phyloP scores from a whole-genome alignment of 768 basidiomycete genomes.

The Guyanaporus albipodus region DNA sequence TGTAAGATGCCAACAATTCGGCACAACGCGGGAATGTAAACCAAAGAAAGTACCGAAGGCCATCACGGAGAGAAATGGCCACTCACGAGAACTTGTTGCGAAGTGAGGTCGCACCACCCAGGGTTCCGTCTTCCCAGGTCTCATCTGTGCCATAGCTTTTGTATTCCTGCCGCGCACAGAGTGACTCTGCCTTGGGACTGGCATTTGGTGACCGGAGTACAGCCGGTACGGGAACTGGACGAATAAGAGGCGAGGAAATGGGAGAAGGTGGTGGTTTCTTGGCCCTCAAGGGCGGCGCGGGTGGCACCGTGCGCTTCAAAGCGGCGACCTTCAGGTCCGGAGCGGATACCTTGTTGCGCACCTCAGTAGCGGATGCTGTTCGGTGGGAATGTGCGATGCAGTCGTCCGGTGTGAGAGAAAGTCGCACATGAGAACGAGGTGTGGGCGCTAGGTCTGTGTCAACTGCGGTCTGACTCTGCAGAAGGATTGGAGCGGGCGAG shows the following conservation, averaged over 20 bases:
- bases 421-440: conserved; percentile 42
- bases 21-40: background rate
- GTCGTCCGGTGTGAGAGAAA: conserved; percentile 24
- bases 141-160: conserved; percentile 6
- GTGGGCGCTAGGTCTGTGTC: conserved; percentile 30
- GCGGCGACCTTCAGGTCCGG: conserved; percentile 46
- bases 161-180: background rate
- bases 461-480: conserved; percentile 14
- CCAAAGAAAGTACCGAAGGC: background rate
- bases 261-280: conserved; percentile 38
- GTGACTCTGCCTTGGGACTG: conserved; percentile 19
- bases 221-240: conserved; percentile 44
- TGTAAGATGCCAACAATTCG: background rate
- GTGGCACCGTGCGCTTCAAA: conserved; percentile 53
- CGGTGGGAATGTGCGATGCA: conserved; percentile 14
- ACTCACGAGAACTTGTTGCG: conserved; percentile 50
- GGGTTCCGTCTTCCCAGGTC: conserved; percentile 11
- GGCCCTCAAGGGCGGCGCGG: conserved; percentile 42
- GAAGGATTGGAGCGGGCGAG: conserved; percentile 2
- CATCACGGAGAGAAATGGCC: background rate
- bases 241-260: conserved; percentile 45
- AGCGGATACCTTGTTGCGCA: conserved; percentile 49
- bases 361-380: conserved; percentile 26
- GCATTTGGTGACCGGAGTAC: conserved; percentile 16
- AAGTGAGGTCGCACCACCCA: conserved; percentile 38